Base-by-base conservation (phyloP, 2,329 filamentous ascomycete genomes). In the Tolypocladium ophioglossoides region DNA sequence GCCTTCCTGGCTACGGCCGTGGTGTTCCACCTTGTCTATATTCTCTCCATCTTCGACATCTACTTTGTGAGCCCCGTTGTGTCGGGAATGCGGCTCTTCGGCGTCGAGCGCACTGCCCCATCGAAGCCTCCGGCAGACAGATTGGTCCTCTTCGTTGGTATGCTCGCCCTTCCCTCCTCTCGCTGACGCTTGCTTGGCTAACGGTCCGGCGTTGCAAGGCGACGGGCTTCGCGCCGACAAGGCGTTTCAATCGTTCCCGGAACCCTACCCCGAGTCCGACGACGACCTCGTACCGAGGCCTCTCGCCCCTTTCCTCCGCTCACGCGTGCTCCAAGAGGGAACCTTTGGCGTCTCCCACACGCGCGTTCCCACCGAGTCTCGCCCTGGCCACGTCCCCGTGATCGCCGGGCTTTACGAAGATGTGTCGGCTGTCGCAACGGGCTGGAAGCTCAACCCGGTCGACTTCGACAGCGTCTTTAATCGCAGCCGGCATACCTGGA, bases 391-490 rank as follows among this genome's bases (percentile, higher is more conserved):
- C 75, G 94, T 99, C 55, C 95, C 94, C 38, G 80, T 99, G 53
- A 99, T 99, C 64, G 94, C 94, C 8, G 94, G 94, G 5, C 74
- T 99, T 39, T 99, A 99, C 68, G 94, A 99, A 71, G 94, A 99
- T 75, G 94, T 99, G 1, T 97, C 94, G 37, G 88, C 94, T 2
- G 94, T 99, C 22, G 95, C 88, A 34, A 99, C 95, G 1, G 94
- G 94, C 18, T 99, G 94, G 94, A 97, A 99, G 73, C 75, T 96
- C 62, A 99, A 99, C 67, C 94, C 94, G 0, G 94, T 99, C 65
- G 88, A 97, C 67, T 99, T 99, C 65, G 94, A 99, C 73, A 97
- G 92, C 65, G 91, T 99, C 12, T 99, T 99, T 80, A 99, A 99
- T 69, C 84, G 89, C 58, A 97, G 92, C 67, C 79, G 86, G 48